Evolutionary conservation across 371 early-diverging fungal genomes (phyloP).

Genomic region (Mortierella sp.): DNA sequence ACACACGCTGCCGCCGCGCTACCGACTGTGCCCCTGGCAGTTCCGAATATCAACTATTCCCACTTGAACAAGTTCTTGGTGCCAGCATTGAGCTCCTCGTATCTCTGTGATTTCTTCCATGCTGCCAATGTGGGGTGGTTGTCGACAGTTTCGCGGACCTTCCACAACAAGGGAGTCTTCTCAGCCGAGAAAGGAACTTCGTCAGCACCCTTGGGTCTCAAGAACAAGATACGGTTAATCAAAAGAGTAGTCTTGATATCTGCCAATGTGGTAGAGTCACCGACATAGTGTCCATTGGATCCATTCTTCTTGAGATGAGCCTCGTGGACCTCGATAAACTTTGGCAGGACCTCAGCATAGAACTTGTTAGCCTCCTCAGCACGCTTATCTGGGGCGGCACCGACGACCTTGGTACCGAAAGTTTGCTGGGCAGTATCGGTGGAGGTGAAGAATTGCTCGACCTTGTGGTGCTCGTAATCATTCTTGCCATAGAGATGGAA

Average conservation of each 20-base stretch:
- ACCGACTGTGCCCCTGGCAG: too few species aligned
- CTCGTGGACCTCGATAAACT: constrained; percentile 26
- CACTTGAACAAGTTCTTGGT: constrained; percentile 20
- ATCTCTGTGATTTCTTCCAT: constrained; percentile 18
- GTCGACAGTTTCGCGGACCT: constrained; percentile 31
- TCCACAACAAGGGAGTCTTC: constrained; percentile 34
- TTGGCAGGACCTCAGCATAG: constrained; percentile 14
- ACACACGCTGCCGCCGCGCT: too few species aligned
- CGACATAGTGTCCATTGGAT: constrained; percentile 35
- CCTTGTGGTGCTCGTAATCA: constrained; percentile 32
- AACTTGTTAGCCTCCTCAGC: constrained; percentile 17
- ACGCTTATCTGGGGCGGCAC: constrained; percentile 19
- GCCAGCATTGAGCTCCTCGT: constrained; percentile 16
- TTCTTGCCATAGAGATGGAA: constrained; percentile 46
- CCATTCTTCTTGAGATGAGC: constrained; percentile 31
- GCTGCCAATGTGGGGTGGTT: neutral
- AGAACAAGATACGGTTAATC: too few species aligned
- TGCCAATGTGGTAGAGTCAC: constrained; percentile 22
- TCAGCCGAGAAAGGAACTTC: constrained; percentile 20
- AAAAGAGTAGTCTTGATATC: too few species aligned
- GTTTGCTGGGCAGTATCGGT: constrained; percentile 6
- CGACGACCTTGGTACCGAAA: constrained; percentile 17
- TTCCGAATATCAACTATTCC: neutral
- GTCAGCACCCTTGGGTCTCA: too few species aligned
- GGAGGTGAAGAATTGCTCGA: constrained; percentile 34